Percentiles rank a stretch among this genome's conserved stretches.
Conservation (phyloP, 2,329 filamentous ascomycete species). For the Beauveria brongniartii region DNA sequence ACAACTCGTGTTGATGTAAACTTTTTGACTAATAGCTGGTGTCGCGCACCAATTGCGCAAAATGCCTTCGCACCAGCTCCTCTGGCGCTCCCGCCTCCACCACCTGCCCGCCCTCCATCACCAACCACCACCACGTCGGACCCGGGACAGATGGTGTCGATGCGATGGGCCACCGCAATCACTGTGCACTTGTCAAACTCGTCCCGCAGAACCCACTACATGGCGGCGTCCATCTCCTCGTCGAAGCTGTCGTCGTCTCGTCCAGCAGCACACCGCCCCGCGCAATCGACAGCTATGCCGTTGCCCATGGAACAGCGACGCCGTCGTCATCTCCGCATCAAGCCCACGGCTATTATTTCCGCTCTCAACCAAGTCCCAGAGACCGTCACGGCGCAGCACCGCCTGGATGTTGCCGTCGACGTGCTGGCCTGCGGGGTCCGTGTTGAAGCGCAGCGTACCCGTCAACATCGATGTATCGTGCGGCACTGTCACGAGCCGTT, state of each 20-base stretch:
- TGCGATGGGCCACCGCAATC: conserved; percentile 8
- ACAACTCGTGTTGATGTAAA: background rate
- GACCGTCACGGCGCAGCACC: conserved; percentile 35
- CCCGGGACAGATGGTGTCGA: conserved; percentile 9
- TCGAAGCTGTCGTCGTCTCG: conserved; percentile 8
- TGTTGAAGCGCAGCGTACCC: conserved; percentile 39
- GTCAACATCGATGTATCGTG: conserved; percentile 44
- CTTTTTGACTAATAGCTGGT: background rate
- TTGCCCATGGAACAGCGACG: conserved; percentile 33
- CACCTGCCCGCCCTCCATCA: conserved; percentile 3
- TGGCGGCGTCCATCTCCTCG: background rate
- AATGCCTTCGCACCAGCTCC: conserved; percentile 1
- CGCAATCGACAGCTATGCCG: conserved; percentile 34
- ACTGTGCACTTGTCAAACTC: background rate
- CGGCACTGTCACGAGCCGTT: conserved; percentile 34
- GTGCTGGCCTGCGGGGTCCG: conserved; percentile 32
- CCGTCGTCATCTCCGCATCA: conserved; percentile 22
- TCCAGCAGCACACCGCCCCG: conserved; percentile 31
- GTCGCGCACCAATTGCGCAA: conserved; percentile 1
- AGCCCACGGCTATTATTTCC: conserved; percentile 26
- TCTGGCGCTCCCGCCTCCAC: conserved; percentile 5
- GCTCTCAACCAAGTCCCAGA: conserved; percentile 32
- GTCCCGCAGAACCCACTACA: background rate
- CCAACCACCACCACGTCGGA: conserved; percentile 6
- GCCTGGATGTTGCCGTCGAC: conserved; percentile 33